A percentile compares a stretch with the other conserved stretches of the same genome.
Conservation (phyloP, 352 stramenopile genomes). For the Phytophthora idaei region DNA sequence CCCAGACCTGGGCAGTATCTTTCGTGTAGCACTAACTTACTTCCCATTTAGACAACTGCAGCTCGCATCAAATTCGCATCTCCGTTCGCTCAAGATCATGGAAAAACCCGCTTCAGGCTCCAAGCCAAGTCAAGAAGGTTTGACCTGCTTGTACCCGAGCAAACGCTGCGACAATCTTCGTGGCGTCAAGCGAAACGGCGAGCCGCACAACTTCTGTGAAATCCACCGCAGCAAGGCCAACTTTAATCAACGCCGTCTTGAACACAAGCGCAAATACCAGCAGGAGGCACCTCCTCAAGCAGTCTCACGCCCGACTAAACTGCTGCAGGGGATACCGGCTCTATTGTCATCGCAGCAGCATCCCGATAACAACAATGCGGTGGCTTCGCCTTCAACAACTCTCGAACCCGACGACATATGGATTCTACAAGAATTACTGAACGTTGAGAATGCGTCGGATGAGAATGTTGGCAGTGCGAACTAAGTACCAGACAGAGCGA, state of each 20-base stretch:
- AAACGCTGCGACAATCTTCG: conserved; percentile 49
- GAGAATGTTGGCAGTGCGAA: not conserved
- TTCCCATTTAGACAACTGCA: not conserved
- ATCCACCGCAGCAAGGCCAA: conserved; percentile 34
- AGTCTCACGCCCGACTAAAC: not conserved
- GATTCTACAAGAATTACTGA: conserved; percentile 20
- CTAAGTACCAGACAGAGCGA: not conserved
- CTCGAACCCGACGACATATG: conserved; percentile 21
- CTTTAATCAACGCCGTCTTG: conserved; percentile 27
- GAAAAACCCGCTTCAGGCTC: not conserved
- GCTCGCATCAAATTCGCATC: not conserved
- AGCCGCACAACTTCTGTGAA: conserved; percentile 35
- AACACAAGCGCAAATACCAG: conserved; percentile 8
- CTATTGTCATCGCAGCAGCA: not conserved
- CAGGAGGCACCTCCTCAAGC: conserved; percentile 5
- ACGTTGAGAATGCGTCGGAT: not conserved
- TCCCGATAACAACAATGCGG: not conserved
- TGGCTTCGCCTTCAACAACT: not conserved
- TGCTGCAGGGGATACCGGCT: not conserved
- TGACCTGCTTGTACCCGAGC: conserved; percentile 31
- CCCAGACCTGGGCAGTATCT: not conserved
- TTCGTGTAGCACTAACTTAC: not conserved
- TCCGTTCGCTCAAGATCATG: conserved; percentile 1
- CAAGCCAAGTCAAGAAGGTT: not conserved
- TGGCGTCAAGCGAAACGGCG: conserved; percentile 44